Evolutionary conservation across 2,329 filamentous ascomycete species (phyloP).

Genomic region (Pyricularia pennisetigena): DNA sequence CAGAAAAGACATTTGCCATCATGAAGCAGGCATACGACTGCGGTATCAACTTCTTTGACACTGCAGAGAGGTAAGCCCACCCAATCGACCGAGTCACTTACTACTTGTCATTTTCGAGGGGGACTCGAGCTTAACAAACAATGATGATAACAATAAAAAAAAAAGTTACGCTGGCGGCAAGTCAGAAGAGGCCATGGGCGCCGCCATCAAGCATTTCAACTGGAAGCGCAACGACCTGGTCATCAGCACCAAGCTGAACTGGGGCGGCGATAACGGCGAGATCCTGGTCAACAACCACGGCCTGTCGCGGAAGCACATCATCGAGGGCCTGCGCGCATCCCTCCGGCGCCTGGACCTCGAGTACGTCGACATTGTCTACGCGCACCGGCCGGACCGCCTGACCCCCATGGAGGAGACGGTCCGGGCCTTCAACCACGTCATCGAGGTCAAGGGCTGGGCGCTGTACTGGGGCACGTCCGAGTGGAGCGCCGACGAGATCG

Average conservation of each 20-base stretch:
- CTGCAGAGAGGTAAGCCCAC: conserved; percentile 33
- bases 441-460: conserved; percentile 51
- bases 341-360: conserved; percentile 49
- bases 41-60: conserved; percentile 57
- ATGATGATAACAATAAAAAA: not conserved
- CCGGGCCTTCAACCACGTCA: conserved; percentile 36
- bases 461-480: conserved; percentile 67
- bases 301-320: conserved; percentile 38
- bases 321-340: conserved; percentile 47
- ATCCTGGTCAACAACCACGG: conserved; percentile 46
- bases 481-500: conserved; percentile 59
- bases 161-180: conserved; percentile 33
- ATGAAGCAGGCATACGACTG: conserved; percentile 53
- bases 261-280: conserved; percentile 41
- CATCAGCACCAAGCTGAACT: conserved; percentile 50
- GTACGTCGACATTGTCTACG: conserved; percentile 58
- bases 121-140: not conserved
- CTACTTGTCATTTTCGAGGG: not conserved
- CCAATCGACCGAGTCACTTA: not conserved
- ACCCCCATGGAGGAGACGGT: conserved; percentile 56
- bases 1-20: conserved; percentile 37
- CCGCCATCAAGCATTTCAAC: conserved; percentile 39
- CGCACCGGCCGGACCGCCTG: conserved; percentile 47
- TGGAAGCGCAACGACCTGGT: conserved; percentile 46
- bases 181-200: conserved; percentile 40